phyloP scores from a whole-genome alignment of 768 basidiomycete genomes.

The Pleurotus sapidus region DNA sequence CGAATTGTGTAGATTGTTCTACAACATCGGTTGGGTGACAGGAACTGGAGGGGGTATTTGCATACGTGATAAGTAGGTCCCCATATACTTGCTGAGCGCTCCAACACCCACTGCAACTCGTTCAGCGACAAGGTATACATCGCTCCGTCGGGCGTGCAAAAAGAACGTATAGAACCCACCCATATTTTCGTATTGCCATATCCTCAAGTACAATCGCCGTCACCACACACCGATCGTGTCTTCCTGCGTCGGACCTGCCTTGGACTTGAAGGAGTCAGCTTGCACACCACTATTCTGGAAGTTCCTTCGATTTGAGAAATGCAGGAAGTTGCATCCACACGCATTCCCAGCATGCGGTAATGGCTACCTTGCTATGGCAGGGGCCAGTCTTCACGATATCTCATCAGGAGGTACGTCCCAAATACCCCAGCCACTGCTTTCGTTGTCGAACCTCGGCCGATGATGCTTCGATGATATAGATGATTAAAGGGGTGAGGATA shows the following conservation, averaged over 20 bases:
- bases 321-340: conserved; percentile 91
- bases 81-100: neutral
- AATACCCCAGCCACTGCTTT: neutral
- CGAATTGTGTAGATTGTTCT: conserved; percentile 81
- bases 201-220: conserved; percentile 54
- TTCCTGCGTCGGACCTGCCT: conserved; percentile 75
- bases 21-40: conserved; percentile 89
- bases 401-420: conserved; percentile 55
- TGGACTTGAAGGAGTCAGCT: conserved; percentile 77
- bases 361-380: conserved; percentile 79
- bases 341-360: conserved; percentile 87
- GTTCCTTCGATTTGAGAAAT: conserved; percentile 72
- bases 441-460: neutral
- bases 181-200: conserved; percentile 89
- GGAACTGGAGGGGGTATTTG: conserved; percentile 84
- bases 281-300: conserved; percentile 95
- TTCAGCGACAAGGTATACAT: conserved; percentile 76
- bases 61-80: conserved; percentile 61
- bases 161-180: conserved; percentile 78
- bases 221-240: conserved; percentile 62
- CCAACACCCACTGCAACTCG: neutral
- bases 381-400: conserved; percentile 74
- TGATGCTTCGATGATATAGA: conserved; percentile 37
- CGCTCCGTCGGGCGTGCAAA: conserved; percentile 88
- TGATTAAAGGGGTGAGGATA: conserved; percentile 87